Evolutionary conservation across 2,329 filamentous ascomycete species (phyloP).

Genomic region (Pseudopithomyces maydicus): DNA sequence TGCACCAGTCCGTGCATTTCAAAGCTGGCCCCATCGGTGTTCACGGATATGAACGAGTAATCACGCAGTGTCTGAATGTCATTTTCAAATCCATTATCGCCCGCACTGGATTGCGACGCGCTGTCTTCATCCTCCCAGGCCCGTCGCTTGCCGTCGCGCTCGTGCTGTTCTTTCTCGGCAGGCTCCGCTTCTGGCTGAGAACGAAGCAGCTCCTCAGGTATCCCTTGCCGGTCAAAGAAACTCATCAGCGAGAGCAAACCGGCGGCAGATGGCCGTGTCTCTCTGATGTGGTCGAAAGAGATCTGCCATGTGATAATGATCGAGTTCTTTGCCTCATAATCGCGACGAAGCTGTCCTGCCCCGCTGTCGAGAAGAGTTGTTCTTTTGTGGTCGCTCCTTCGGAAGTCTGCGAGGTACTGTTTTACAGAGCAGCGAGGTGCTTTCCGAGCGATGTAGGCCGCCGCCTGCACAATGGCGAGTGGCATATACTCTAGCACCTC

Average conservation of each 20-base stretch:
- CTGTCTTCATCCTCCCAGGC: not conserved
- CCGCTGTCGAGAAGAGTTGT: slow-evolving; percentile 25
- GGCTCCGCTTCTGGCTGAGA: not conserved
- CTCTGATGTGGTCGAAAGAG: slow-evolving; percentile 40
- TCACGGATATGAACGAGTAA: slow-evolving; percentile 44
- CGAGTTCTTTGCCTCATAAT: slow-evolving; percentile 40
- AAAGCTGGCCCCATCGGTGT: slow-evolving; percentile 30
- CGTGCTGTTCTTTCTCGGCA: not conserved
- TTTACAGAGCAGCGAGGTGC: slow-evolving; percentile 17
- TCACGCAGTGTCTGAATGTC: slow-evolving; percentile 43
- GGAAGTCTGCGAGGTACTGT: slow-evolving; percentile 49
- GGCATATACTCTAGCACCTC: slow-evolving; percentile 38
- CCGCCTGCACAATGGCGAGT: slow-evolving; percentile 42
- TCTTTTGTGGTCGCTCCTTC: slow-evolving; percentile 36
- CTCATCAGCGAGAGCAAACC: slow-evolving; percentile 22
- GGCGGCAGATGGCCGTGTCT: slow-evolving; percentile 13
- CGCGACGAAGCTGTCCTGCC: slow-evolving; percentile 36
- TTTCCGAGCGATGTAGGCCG: slow-evolving; percentile 34
- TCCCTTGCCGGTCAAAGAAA: slow-evolving; percentile 19
- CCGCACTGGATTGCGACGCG: not conserved
- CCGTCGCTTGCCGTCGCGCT: not conserved
- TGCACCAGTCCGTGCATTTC: slow-evolving; percentile 54
- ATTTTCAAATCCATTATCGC: slow-evolving; percentile 20
- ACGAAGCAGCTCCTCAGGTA: slow-evolving; percentile 28
- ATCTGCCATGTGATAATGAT: slow-evolving; percentile 46